Evolutionary conservation across 2,329 filamentous ascomycete genomes (phyloP).

Genomic region (Rutstroemia sp.): DNA sequence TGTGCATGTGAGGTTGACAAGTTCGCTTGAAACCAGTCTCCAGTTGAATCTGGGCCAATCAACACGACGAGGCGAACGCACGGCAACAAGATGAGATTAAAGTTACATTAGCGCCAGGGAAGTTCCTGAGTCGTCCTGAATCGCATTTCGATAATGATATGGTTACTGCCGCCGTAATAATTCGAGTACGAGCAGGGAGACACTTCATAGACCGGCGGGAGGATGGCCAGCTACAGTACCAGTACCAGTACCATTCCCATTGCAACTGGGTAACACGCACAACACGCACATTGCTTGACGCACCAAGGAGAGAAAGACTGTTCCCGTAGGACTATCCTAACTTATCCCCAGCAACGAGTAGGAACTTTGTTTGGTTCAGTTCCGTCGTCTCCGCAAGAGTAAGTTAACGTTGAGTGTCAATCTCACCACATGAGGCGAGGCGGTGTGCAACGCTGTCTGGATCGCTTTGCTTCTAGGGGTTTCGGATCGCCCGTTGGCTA

Average conservation of each 20-base stretch:
- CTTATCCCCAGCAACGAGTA: too few species aligned
- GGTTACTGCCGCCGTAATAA: too few species aligned
- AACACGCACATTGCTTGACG: too few species aligned
- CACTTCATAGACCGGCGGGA: too few species aligned
- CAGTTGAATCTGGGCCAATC: slow-evolving; percentile 5
- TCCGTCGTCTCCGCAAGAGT: neutral
- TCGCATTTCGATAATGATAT: too few species aligned
- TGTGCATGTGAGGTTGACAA: neutral
- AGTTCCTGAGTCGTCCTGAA: neutral
- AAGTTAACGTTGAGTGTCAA: neutral
- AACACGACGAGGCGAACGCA: slow-evolving; percentile 6
- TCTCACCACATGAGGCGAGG: slow-evolving; percentile 3
- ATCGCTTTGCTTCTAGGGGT: neutral
- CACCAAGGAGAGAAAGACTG: too few species aligned
- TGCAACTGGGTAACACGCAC: too few species aligned
- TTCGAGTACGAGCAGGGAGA: too few species aligned
- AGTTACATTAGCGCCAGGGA: slow-evolving; percentile 6
- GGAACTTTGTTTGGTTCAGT: neutral
- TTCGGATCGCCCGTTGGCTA: slow-evolving; percentile 7
- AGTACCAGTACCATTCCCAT: too few species aligned
- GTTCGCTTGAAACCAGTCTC: neutral
- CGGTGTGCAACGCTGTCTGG: slow-evolving; percentile 4
- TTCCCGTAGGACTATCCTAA: neutral
- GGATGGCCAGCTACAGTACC: too few species aligned
- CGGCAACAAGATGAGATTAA: slow-evolving; percentile 9